Conservation (phyloP, 2,329 filamentous ascomycete genomes). For the Coleophoma cylindrospora region DNA sequence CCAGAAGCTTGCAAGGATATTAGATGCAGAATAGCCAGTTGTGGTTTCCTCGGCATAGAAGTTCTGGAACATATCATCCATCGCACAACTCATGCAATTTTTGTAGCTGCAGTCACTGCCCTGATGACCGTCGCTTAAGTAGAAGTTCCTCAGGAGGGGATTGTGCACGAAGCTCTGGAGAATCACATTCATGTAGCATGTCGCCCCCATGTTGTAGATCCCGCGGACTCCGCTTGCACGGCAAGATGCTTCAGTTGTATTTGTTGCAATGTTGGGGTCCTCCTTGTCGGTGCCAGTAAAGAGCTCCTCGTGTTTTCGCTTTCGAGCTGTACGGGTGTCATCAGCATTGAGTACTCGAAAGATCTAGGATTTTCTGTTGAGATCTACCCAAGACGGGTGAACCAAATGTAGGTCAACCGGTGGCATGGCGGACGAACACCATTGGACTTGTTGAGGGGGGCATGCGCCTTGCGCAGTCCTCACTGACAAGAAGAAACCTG, state of each 20-base stretch:
- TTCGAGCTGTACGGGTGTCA: slow-evolving; percentile 45
- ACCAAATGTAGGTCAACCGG: too few species aligned
- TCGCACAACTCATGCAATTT: slow-evolving; percentile 64
- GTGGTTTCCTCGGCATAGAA: slow-evolving; percentile 71
- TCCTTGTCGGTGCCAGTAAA: slow-evolving; percentile 61
- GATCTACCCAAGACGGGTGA: too few species aligned
- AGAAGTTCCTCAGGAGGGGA: slow-evolving; percentile 85
- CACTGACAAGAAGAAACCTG: background rate
- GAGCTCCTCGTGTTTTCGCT: slow-evolving; percentile 71
- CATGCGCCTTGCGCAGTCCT: background rate
- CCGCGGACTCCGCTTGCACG: slow-evolving; percentile 83
- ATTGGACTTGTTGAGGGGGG: too few species aligned
- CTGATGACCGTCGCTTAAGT: slow-evolving; percentile 85
- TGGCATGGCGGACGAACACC: too few species aligned
- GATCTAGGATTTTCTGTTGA: too few species aligned
- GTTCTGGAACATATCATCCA: slow-evolving; percentile 70
- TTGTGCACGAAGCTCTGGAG: slow-evolving; percentile 93
- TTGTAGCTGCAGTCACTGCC: slow-evolving; percentile 63
- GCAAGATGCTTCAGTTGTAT: slow-evolving; percentile 77
- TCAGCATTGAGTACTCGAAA: background rate
- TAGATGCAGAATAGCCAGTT: slow-evolving; percentile 85
- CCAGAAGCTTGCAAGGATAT: slow-evolving; percentile 87
- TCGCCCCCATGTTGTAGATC: slow-evolving; percentile 96
- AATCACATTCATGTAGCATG: slow-evolving; percentile 96
- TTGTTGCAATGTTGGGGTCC: slow-evolving; percentile 70